phyloP scores from a whole-genome alignment of 192 early-diverging fungal species.

The Rhizoclosmatium globosum region DNA sequence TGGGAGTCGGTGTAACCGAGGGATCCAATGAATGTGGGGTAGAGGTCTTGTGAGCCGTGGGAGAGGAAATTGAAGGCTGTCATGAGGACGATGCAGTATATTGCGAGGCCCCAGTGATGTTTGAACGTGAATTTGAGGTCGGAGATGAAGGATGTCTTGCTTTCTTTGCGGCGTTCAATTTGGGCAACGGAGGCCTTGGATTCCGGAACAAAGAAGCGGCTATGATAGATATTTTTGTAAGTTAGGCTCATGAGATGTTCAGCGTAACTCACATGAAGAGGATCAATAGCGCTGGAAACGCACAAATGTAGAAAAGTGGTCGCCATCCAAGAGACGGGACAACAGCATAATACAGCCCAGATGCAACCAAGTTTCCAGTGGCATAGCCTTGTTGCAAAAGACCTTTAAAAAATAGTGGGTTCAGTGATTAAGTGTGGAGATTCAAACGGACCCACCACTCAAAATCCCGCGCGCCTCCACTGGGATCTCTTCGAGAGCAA shows the following conservation, averaged over 20 bases:
- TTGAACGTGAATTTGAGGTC: conserved; percentile 37
- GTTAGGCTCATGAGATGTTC: too few species aligned
- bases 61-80: conserved; percentile 75
- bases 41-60: conserved; percentile 75
- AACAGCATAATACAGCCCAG: conserved; percentile 65
- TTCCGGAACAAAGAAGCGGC: conserved; percentile 70
- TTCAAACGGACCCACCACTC: conserved; percentile 37
- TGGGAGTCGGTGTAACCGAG: conserved; percentile 60
- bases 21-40: conserved; percentile 71
- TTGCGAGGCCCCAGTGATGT: conserved; percentile 61
- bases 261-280: conserved; percentile 46
- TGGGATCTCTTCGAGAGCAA: conserved; percentile 78
- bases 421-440: neutral
- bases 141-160: conserved; percentile 6
- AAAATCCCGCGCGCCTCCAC: conserved; percentile 75
- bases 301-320: conserved; percentile 73
- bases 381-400: conserved; percentile 80
- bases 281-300: conserved; percentile 64
- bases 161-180: conserved; percentile 33
- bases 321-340: conserved; percentile 70
- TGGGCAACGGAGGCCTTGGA: conserved; percentile 56
- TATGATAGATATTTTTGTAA: neutral
- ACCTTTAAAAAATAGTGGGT: conserved; percentile 38
- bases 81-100: conserved; percentile 68
- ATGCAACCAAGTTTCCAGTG: conserved; percentile 71